These are phyloP conservation scores for Bipolaris cookei DNA, from an alignment of 2,329 filamentous ascomycete genomes.

Conservation along the genomic window DNA sequence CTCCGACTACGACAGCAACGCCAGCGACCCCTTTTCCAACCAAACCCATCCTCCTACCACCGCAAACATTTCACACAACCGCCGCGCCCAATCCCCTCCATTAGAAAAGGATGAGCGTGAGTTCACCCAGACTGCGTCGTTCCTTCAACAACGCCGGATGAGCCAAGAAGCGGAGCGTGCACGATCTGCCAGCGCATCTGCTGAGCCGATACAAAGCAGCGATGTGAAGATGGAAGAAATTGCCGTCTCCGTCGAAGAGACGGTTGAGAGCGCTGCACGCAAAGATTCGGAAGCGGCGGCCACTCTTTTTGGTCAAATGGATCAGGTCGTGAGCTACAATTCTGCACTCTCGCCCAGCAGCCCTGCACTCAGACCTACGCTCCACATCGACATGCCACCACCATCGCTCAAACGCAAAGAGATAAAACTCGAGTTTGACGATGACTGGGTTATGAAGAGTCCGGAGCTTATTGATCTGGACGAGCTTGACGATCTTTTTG, in stretches of 20 bases:
- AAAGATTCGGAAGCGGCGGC: conserved; percentile 59
- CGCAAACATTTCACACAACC: conserved; percentile 61
- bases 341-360: conserved; percentile 51
- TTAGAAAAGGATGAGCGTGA: conserved; percentile 94
- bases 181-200: conserved; percentile 50
- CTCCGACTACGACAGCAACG: conserved; percentile 79
- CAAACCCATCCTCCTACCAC: conserved; percentile 51
- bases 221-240: conserved; percentile 49
- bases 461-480: conserved; percentile 91
- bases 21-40: conserved; percentile 65
- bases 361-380: conserved; percentile 53
- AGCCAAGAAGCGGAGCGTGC: conserved; percentile 51
- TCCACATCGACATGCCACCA: conserved; percentile 43
- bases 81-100: conserved; percentile 81
- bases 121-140: conserved; percentile 93
- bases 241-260: conserved; percentile 50
- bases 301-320: conserved; percentile 57
- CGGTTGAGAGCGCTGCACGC: conserved; percentile 56
- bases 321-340: conserved; percentile 48
- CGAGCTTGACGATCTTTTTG: conserved; percentile 64
- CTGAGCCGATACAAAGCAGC: conserved; percentile 39
- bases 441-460: conserved; percentile 60
- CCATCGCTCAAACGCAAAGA: conserved; percentile 41
- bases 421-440: conserved; percentile 40
- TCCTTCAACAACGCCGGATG: conserved; percentile 67